These are phyloP conservation scores for Fusarium scirpi DNA, from an alignment of 2,329 filamentous ascomycete genomes.

Conservation along the genomic window DNA sequence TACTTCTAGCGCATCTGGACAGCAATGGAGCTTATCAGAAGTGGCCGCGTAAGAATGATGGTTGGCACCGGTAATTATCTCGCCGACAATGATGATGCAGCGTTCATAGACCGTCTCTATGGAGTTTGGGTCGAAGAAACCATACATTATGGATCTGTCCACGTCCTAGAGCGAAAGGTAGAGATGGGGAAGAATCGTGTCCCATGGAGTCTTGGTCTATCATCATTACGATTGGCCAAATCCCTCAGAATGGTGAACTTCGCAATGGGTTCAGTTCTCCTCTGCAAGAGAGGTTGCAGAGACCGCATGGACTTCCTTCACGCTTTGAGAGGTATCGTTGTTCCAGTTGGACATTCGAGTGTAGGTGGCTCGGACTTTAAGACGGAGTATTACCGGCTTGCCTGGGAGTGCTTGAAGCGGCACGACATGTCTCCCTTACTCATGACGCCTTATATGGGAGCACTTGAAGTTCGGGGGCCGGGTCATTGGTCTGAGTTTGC, in stretches of 20 bases:
- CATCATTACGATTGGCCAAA: background rate
- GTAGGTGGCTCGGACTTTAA: background rate
- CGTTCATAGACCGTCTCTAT: background rate
- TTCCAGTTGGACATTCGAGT: background rate
- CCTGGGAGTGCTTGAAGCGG: background rate
- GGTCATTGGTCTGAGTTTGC: background rate
- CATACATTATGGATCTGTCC: background rate
- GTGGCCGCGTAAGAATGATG: background rate
- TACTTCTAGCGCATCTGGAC: conserved; percentile 7
- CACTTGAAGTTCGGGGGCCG: background rate
- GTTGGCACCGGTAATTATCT: background rate
- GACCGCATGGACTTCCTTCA: conserved; percentile 2
- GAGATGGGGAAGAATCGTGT: background rate
- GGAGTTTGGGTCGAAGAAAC: background rate
- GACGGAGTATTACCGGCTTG: background rate
- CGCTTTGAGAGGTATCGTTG: background rate
- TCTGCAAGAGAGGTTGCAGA: background rate
- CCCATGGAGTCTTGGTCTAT: background rate
- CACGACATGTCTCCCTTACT: background rate
- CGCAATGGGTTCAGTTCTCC: background rate
- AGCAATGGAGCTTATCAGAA: conserved; percentile 5
- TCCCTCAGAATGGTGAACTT: background rate
- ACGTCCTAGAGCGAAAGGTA: background rate
- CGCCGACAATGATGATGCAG: background rate
- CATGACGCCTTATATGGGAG: background rate